Percentiles rank a stretch among this genome's conserved stretches.
Conservation (phyloP, 2,329 filamentous ascomycete genomes). For the Penicillium griseofulvum region DNA sequence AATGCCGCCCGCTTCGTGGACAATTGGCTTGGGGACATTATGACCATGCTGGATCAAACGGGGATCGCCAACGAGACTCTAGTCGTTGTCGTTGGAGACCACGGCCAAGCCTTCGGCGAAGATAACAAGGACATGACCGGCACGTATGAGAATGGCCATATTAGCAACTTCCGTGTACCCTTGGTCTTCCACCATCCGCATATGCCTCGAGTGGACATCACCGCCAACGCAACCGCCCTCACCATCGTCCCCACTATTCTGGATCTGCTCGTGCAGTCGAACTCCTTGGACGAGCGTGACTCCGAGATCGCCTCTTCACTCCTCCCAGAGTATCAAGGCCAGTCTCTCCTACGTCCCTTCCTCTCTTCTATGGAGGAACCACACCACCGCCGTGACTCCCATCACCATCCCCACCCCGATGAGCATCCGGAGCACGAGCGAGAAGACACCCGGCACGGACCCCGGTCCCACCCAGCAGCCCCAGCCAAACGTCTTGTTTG, state of each 20-base stretch:
- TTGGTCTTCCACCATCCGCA: slow-evolving; percentile 47
- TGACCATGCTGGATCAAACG: slow-evolving; percentile 44
- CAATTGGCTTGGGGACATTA: slow-evolving; percentile 44
- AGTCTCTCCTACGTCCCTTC: slow-evolving; percentile 47
- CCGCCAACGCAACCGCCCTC: slow-evolving; percentile 43
- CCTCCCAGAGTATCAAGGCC: slow-evolving; percentile 48
- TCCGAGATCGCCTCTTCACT: slow-evolving; percentile 38
- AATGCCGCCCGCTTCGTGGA: slow-evolving; percentile 48
- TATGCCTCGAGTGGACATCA: slow-evolving; percentile 44
- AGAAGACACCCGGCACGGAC: background rate
- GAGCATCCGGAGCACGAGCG: background rate
- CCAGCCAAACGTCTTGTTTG: slow-evolving; percentile 26
- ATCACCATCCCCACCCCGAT: background rate
- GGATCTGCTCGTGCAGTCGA: slow-evolving; percentile 44
- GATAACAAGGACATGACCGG: slow-evolving; percentile 41
- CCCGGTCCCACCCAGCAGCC: background rate
- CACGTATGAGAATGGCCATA: slow-evolving; percentile 48
- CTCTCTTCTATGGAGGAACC: slow-evolving; percentile 15
- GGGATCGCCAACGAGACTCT: slow-evolving; percentile 48
- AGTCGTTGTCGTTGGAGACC: slow-evolving; percentile 49
- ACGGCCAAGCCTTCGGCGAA: slow-evolving; percentile 46
- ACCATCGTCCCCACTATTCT: slow-evolving; percentile 48
- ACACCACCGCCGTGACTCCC: slow-evolving; percentile 12
- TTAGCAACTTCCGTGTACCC: slow-evolving; percentile 47
- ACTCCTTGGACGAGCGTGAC: slow-evolving; percentile 39